These are phyloP conservation scores for Rhizopus arrhizus DNA, from an alignment of 371 early-diverging fungal species.

Conservation along the genomic window DNA sequence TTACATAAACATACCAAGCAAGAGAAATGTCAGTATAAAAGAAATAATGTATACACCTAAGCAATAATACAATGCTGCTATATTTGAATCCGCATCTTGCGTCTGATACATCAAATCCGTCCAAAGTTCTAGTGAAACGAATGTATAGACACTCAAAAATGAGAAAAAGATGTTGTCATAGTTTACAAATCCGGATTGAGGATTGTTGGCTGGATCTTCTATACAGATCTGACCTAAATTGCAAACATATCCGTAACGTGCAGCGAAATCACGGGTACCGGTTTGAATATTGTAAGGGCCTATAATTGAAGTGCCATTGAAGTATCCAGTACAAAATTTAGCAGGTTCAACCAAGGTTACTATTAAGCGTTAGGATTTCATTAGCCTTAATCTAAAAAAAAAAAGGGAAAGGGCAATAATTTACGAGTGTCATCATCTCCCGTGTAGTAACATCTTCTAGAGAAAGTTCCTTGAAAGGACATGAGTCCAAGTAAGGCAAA, in stretches of 20 bases:
- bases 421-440: slow-evolving; percentile 35
- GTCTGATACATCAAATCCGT: slow-evolving; percentile 60
- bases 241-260: slow-evolving; percentile 43
- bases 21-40: slow-evolving; percentile 56
- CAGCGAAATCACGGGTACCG: slow-evolving; percentile 38
- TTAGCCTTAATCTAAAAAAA: not conserved
- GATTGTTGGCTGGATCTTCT: slow-evolving; percentile 49
- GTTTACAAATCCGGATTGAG: slow-evolving; percentile 48
- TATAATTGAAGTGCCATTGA: slow-evolving; percentile 44
- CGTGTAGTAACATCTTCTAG: slow-evolving; percentile 50
- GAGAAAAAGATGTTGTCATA: slow-evolving; percentile 58
- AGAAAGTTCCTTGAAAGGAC: slow-evolving; percentile 57
- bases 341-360: slow-evolving; percentile 51
- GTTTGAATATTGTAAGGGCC: slow-evolving; percentile 46
- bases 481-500: slow-evolving; percentile 60
- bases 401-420: not conserved
- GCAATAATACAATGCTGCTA: slow-evolving; percentile 56
- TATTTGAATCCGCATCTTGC: slow-evolving; percentile 54
- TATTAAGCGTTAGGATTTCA: slow-evolving; percentile 11
- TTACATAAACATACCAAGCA: slow-evolving; percentile 38
- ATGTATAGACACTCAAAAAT: slow-evolving; percentile 53
- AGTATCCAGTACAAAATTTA: slow-evolving; percentile 58
- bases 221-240: slow-evolving; percentile 51
- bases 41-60: slow-evolving; percentile 56
- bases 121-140: slow-evolving; percentile 62